These are phyloP conservation scores for Dionaea muscipula DNA, from an alignment of 179 eudicot species.

Conservation along the genomic window DNA sequence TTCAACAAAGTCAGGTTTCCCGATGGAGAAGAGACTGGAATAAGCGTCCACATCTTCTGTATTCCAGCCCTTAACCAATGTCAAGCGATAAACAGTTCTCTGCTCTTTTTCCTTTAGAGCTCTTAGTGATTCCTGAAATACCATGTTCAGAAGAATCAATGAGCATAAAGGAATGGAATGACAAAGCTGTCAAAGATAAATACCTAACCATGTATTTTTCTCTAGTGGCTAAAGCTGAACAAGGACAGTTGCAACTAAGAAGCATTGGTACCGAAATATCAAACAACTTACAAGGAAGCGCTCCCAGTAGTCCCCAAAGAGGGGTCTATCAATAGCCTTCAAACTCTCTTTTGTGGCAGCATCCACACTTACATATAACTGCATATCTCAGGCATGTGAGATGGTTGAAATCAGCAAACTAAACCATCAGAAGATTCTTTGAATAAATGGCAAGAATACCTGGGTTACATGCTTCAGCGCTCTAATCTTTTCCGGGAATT, in stretches of 20 bases:
- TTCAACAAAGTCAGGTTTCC: slow-evolving; percentile 87
- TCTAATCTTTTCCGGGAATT: slow-evolving; percentile 86
- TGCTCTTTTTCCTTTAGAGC: slow-evolving; percentile 77
- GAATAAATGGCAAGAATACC: slow-evolving; percentile 24
- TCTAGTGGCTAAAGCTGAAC: no score
- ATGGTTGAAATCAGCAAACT: background rate
- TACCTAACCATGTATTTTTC: no score
- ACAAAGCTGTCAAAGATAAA: no score
- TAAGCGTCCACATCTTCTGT: slow-evolving; percentile 90
- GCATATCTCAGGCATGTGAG: slow-evolving; percentile 16
- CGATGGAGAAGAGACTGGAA: slow-evolving; percentile 59
- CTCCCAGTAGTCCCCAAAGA: slow-evolving; percentile 98
- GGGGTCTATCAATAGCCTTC: slow-evolving; percentile 97
- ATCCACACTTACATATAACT: slow-evolving; percentile 98
- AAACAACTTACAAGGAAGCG: slow-evolving; percentile 61
- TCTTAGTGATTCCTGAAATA: slow-evolving; percentile 58
- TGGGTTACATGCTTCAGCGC: slow-evolving; percentile 70
- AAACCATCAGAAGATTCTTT: slow-evolving; percentile 3
- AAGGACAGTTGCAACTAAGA: background rate
- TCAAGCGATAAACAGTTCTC: slow-evolving; percentile 91
- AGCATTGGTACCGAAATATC: background rate
- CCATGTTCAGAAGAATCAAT: no score
- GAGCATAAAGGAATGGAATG: no score
- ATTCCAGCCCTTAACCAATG: slow-evolving; percentile 97
- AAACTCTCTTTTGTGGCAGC: slow-evolving; percentile 91